Percentiles rank a stretch among this genome's conserved stretches.
Evolutionary conservation across 2,329 filamentous ascomycete species (phyloP).

Genomic region (Phaeosphaeriaceae sp.): DNA sequence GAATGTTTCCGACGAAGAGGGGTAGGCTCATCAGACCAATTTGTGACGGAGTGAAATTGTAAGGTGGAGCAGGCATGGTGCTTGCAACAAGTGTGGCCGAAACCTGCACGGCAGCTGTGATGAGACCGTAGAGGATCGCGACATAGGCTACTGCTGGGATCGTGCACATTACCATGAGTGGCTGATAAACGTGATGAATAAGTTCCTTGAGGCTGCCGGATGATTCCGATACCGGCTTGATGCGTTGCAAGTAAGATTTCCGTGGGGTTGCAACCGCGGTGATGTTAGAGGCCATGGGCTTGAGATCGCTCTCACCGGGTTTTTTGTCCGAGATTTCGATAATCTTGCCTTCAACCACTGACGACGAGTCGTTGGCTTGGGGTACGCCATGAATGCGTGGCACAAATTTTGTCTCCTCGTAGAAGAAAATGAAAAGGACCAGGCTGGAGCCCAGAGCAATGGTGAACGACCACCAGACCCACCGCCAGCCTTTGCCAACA

Average conservation of each 20-base stretch:
- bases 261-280: background rate
- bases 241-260: constrained; percentile 7
- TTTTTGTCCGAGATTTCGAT: background rate
- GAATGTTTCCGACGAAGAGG: constrained; percentile 44
- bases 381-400: constrained; percentile 13
- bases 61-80: constrained; percentile 22
- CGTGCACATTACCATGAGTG: constrained; percentile 44
- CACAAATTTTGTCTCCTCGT: constrained; percentile 46
- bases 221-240: constrained; percentile 24
- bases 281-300: constrained; percentile 6
- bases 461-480: constrained; percentile 58
- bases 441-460: constrained; percentile 50
- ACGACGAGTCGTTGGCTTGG: constrained; percentile 1
- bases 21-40: constrained; percentile 51
- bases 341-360: background rate
- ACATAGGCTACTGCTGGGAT: constrained; percentile 50
- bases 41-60: constrained; percentile 46
- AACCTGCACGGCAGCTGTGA: constrained; percentile 1
- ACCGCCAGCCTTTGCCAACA: constrained; percentile 55
- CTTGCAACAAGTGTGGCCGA: background rate
- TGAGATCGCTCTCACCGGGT: constrained; percentile 4
- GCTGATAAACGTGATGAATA: constrained; percentile 47
- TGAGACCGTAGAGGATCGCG: constrained; percentile 39
- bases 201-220: constrained; percentile 14
- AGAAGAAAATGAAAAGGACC: constrained; percentile 52